Percentiles rank a stretch among this genome's conserved stretches.
Evolutionary conservation across 306 rosid species (phyloP).

Genomic region (Corylus avellana): DNA sequence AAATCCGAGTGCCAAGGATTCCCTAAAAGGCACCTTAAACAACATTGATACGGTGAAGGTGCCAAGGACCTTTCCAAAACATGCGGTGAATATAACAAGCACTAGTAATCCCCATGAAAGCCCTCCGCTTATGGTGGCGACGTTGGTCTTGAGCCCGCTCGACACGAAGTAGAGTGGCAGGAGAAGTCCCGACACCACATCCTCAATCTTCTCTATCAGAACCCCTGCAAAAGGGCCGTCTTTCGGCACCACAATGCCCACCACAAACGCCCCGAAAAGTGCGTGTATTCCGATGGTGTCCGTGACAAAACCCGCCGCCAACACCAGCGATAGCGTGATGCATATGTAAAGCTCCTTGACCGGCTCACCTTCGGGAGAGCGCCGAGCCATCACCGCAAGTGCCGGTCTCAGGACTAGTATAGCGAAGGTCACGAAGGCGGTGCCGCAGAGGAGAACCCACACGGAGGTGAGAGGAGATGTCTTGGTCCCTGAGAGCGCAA

Average conservation of each 20-base stretch:
- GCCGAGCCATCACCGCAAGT: slow-evolving; percentile 52
- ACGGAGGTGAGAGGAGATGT: slow-evolving; percentile 48
- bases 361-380: slow-evolving; percentile 65
- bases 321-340: slow-evolving; percentile 50
- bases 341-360: slow-evolving; percentile 67
- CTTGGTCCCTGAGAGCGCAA: slow-evolving; percentile 52
- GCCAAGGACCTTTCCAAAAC: slow-evolving; percentile 70
- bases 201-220: slow-evolving; percentile 68
- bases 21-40: slow-evolving; percentile 53
- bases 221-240: slow-evolving; percentile 70
- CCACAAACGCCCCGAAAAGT: slow-evolving; percentile 69
- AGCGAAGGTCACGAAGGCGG: slow-evolving; percentile 41
- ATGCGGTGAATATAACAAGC: slow-evolving; percentile 62
- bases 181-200: slow-evolving; percentile 57
- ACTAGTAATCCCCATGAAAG: slow-evolving; percentile 59
- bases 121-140: slow-evolving; percentile 62
- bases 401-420: slow-evolving; percentile 38
- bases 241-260: slow-evolving; percentile 63
- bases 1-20: slow-evolving; percentile 66
- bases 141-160: slow-evolving; percentile 71
- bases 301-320: slow-evolving; percentile 62
- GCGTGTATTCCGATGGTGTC: slow-evolving; percentile 78
- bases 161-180: slow-evolving; percentile 72
- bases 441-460: slow-evolving; percentile 59
- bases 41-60: slow-evolving; percentile 37